A percentile compares a stretch with the other conserved stretches of the same genome.
phyloP scores from a whole-genome alignment of 495 filamentous ascomycete species.

The Arthonia radiata region DNA sequence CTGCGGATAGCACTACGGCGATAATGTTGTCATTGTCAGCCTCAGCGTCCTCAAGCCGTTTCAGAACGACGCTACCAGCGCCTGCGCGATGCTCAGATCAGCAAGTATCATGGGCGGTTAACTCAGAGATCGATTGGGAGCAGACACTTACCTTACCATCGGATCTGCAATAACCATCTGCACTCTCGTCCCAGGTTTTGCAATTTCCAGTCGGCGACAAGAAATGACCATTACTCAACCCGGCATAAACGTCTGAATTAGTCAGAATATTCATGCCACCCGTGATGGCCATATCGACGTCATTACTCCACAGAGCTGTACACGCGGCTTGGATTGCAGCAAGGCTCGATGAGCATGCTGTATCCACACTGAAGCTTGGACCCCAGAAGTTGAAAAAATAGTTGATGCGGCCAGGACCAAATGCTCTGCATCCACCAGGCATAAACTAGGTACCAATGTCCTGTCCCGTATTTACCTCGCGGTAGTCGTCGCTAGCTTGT shows the following conservation, averaged over 20 bases:
- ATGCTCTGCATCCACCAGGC: slow-evolving; percentile 11
- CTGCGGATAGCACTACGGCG: slow-evolving; percentile 9
- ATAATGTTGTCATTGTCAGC: slow-evolving; percentile 13
- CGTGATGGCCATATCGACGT: slow-evolving; percentile 16
- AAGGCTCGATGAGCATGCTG: slow-evolving; percentile 16
- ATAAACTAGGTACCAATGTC: slow-evolving; percentile 13
- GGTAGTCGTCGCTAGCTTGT: slow-evolving; percentile 14
- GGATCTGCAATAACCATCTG: slow-evolving; percentile 18
- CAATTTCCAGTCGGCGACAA: slow-evolving; percentile 17
- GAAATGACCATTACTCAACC: slow-evolving; percentile 14
- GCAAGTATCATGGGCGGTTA: no score
- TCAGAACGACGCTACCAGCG: slow-evolving; percentile 13
- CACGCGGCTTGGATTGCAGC: slow-evolving; percentile 15
- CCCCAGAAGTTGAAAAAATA: slow-evolving; percentile 11
- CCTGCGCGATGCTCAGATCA: no score
- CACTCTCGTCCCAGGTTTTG: slow-evolving; percentile 18
- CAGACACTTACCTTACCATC: no score
- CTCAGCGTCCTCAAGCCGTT: slow-evolving; percentile 13
- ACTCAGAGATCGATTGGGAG: no score
- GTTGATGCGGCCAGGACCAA: slow-evolving; percentile 14
- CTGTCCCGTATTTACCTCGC: slow-evolving; percentile 9
- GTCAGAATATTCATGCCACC: slow-evolving; percentile 17
- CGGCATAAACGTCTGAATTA: slow-evolving; percentile 13
- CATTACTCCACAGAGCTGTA: slow-evolving; percentile 13
- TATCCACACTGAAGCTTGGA: slow-evolving; percentile 11